Conservation (phyloP, 2,329 filamentous ascomycete species). For the Coniochaeta ligniaria region DNA sequence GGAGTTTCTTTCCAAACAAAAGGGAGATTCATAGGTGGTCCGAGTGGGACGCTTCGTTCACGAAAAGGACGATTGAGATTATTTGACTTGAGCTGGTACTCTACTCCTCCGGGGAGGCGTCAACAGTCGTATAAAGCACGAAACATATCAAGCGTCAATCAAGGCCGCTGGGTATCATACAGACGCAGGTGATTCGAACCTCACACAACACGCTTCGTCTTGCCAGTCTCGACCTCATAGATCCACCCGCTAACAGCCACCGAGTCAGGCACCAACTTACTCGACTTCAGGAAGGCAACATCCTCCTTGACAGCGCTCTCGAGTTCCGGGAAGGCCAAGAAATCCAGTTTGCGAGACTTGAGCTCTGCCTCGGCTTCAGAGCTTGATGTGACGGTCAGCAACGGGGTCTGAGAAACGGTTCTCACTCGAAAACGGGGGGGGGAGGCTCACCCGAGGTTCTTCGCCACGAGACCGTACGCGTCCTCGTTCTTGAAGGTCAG, state of each 20-base stretch:
- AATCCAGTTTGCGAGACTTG: constrained; percentile 40
- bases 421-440: neutral
- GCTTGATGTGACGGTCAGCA: constrained; percentile 7
- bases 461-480: constrained; percentile 45
- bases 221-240: constrained; percentile 71
- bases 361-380: constrained; percentile 12
- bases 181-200: neutral
- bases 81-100: neutral
- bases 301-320: constrained; percentile 60
- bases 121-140: neutral
- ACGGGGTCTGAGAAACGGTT: neutral
- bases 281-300: constrained; percentile 53
- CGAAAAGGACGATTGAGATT: neutral
- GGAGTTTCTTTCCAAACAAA: neutral
- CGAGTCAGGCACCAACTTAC: constrained; percentile 50
- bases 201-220: constrained; percentile 16
- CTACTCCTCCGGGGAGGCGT: neutral
- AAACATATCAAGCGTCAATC: neutral
- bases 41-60: neutral
- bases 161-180: neutral
- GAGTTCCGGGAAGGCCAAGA: constrained; percentile 58
- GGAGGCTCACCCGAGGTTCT: constrained; percentile 42
- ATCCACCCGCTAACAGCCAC: constrained; percentile 65
- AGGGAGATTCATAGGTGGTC: neutral
- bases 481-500: constrained; percentile 57